Evolutionary conservation across 495 filamentous ascomycete genomes (phyloP), one percentile per base, ranked within the genome.

Genomic region (Hypoxylon intermedium): DNA sequence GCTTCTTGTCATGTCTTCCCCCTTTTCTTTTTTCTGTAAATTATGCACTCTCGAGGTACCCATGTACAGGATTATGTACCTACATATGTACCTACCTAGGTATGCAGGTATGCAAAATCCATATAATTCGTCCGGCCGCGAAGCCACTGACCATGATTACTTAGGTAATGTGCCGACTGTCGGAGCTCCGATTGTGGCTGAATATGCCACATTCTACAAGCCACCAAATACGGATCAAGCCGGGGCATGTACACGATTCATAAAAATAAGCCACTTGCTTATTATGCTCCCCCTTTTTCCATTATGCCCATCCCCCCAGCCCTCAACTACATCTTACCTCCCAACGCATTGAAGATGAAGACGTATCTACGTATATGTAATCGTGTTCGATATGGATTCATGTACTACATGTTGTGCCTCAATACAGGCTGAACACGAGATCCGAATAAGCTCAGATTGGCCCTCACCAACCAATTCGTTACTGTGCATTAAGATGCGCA

Each of bases 131-230:
- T 48, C 45, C 28, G 45, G 21, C 45, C 28, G 45, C 9, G 13
- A n/a, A 37, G 34, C 34, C n/a, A 15, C 2, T 2, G 3, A 15
- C 5, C 34, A 5, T 13, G 34, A 37, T 15, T 26, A n/a, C n/a
- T n/a, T n/a, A n/a, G n/a, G n/a, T n/a, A n/a, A n/a, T n/a, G 58
- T 33, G 38, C 44, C 38, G 46, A 11, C 15, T 24, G 30, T 53
- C 58, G 58, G 58, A 61, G 54, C 43, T 61, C 58, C 58, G 58
- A 54, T 44, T 56, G 59, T 62, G 51, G 59, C 46, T 62, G 46
- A n/a, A n/a, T n/a, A n/a, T n/a, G n/a, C n/a, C n/a, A n/a, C n/a
- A n/a, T n/a, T n/a, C n/a, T n/a, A n/a, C n/a, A n/a, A n/a, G n/a
- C n/a, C n/a, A n/a, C n/a, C n/a, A n/a, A n/a, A n/a, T n/a, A n/a